phyloP scores from a whole-genome alignment of 495 filamentous ascomycete species.

The Aspergillus diversus region DNA sequence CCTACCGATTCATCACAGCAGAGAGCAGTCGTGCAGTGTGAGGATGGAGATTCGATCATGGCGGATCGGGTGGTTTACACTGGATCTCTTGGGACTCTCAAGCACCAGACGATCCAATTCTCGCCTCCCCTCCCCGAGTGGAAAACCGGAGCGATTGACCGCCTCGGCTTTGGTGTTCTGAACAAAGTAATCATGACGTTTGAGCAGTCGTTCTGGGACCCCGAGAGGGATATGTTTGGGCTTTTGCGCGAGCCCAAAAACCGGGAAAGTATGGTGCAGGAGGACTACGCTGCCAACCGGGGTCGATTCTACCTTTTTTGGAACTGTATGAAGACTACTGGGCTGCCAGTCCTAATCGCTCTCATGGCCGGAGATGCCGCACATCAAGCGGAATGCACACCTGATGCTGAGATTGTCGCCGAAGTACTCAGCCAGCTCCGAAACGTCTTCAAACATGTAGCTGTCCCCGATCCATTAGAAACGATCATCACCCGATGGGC shows the following conservation, averaged over 20 bases:
- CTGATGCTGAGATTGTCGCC: conserved; percentile 71
- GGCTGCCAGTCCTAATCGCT: conserved; percentile 82
- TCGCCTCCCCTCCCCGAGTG: conserved; percentile 81
- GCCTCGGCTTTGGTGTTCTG: conserved; percentile 90
- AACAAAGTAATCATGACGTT: conserved; percentile 97
- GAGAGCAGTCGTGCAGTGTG: conserved; percentile 68
- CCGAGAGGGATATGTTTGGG: conserved; percentile 91
- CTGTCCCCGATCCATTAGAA: conserved; percentile 77
- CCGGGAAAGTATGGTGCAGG: conserved; percentile 57
- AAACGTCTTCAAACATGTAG: conserved; percentile 63
- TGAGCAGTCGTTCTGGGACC: conserved; percentile 88
- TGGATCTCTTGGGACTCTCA: conserved; percentile 86
- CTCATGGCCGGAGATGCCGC: conserved; percentile 98
- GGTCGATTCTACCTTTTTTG: conserved; percentile 97
- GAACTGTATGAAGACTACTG: conserved; percentile 88
- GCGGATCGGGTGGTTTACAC: conserved; percentile 90
- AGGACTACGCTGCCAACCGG: conserved; percentile 64
- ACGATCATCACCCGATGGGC: conserved; percentile 95
- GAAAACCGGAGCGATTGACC: conserved; percentile 79
- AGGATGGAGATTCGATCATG: conserved; percentile 73
- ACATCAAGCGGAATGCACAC: conserved; percentile 75
- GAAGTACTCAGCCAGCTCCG: conserved; percentile 79
- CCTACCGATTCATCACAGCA: conserved; percentile 40
- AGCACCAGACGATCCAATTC: conserved; percentile 74
- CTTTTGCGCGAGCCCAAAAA: conserved; percentile 73